Conservation (phyloP, 192 early-diverging fungal species). For the Chytriomyces sp. region DNA sequence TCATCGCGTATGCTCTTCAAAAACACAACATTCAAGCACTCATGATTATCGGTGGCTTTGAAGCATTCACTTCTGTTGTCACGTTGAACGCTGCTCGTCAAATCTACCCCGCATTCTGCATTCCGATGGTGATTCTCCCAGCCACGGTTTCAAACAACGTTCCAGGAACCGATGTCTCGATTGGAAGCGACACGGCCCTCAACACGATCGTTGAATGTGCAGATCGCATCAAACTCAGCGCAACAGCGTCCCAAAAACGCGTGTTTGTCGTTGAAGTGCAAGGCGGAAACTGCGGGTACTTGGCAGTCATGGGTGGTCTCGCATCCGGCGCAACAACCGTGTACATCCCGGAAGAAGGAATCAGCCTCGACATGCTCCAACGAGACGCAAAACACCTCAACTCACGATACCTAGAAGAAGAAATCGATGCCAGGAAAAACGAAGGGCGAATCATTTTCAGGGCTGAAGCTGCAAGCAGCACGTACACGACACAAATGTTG, state of each 20-base stretch:
- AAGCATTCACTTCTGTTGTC: slow-evolving; percentile 83
- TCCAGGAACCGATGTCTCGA: slow-evolving; percentile 92
- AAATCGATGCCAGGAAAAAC: slow-evolving; percentile 50
- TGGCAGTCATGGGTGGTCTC: slow-evolving; percentile 86
- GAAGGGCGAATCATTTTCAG: slow-evolving; percentile 90
- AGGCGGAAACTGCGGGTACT: slow-evolving; percentile 90
- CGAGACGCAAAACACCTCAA: slow-evolving; percentile 83
- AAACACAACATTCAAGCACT: slow-evolving; percentile 89
- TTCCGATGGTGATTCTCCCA: slow-evolving; percentile 90
- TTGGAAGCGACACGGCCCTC: slow-evolving; percentile 93
- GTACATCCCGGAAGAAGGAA: slow-evolving; percentile 93
- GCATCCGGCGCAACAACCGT: slow-evolving; percentile 85
- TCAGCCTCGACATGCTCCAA: slow-evolving; percentile 79
- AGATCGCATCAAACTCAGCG: slow-evolving; percentile 92
- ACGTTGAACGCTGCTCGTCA: slow-evolving; percentile 72
- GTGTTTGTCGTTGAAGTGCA: slow-evolving; percentile 98
- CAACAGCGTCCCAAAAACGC: slow-evolving; percentile 84
- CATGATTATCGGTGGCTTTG: slow-evolving; percentile 95
- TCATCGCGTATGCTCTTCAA: slow-evolving; percentile 90
- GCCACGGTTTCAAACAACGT: slow-evolving; percentile 98
- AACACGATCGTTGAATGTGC: slow-evolving; percentile 91
- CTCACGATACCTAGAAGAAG: slow-evolving; percentile 78
- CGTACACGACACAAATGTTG: slow-evolving; percentile 91
- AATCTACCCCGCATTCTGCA: slow-evolving; percentile 89
- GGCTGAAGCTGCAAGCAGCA: slow-evolving; percentile 63